Percentiles rank a stretch among this genome's conserved stretches.
phyloP scores from a whole-genome alignment of 1,284 basidiomycete genomes.

The Trametes hirsuta region DNA sequence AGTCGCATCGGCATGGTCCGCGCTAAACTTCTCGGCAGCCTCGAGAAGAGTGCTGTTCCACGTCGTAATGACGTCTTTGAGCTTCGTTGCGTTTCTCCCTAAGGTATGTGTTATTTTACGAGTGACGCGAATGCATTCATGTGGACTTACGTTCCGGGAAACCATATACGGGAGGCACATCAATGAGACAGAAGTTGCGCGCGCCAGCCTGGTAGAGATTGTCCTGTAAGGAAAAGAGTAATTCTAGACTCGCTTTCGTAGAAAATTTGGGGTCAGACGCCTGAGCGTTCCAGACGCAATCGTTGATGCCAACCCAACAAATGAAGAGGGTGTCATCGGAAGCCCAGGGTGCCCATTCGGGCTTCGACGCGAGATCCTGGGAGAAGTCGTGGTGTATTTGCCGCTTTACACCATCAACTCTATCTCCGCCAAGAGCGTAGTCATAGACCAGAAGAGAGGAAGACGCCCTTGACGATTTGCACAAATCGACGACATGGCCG shows the following conservation, averaged over 20 bases:
- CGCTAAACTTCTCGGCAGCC: slow-evolving; percentile 39
- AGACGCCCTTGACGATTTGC: slow-evolving; percentile 20
- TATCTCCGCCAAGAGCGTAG: slow-evolving; percentile 51
- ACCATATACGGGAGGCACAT: slow-evolving; percentile 57
- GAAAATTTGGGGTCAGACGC: slow-evolving; percentile 13
- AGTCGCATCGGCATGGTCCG: slow-evolving; percentile 45
- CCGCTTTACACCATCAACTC: slow-evolving; percentile 38
- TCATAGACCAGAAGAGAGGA: slow-evolving; percentile 46
- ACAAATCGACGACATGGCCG: slow-evolving; percentile 47
- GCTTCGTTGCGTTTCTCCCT: neutral
- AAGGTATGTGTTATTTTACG: neutral
- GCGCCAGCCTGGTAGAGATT: slow-evolving; percentile 50
- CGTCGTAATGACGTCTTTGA: neutral
- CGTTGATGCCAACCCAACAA: slow-evolving; percentile 65
- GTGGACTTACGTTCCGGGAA: slow-evolving; percentile 42
- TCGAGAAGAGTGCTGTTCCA: slow-evolving; percentile 50
- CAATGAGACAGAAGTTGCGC: slow-evolving; percentile 61
- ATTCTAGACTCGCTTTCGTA: slow-evolving; percentile 24
- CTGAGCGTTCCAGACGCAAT: slow-evolving; percentile 42
- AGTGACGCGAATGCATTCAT: no score
- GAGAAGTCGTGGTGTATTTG: slow-evolving; percentile 45
- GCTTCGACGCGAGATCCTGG: slow-evolving; percentile 38
- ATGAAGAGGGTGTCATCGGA: slow-evolving; percentile 46
- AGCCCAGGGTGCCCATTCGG: slow-evolving; percentile 45
- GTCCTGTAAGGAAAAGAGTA: slow-evolving; percentile 46